Percentiles rank a stretch among this genome's conserved stretches.
Conservation (phyloP, 352 stramenopile species). For the Albugo candida region DNA sequence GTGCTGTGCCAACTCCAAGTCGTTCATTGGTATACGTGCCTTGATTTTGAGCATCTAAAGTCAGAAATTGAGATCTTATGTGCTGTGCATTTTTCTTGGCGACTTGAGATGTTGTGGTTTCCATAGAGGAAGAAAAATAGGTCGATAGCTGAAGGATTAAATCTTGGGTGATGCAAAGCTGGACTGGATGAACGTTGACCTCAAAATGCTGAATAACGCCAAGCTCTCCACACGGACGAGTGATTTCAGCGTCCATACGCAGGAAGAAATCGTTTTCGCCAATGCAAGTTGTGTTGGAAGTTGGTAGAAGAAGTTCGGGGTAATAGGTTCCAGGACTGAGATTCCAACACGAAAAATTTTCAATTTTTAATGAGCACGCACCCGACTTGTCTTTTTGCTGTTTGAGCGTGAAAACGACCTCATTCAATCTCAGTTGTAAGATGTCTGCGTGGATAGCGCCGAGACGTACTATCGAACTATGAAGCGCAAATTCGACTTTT, state of each 20-base stretch:
- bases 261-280: constrained; percentile 49
- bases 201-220: constrained; percentile 68
- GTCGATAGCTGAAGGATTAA: constrained; percentile 43
- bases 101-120: constrained; percentile 1
- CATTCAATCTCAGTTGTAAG: constrained; percentile 19
- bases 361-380: constrained; percentile 30
- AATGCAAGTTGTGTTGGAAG: constrained; percentile 21
- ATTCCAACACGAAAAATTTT: constrained; percentile 39
- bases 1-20: no score
- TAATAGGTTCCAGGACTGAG: constrained; percentile 45
- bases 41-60: no score
- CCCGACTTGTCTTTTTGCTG: constrained; percentile 55
- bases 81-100: no score
- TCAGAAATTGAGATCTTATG: no score
- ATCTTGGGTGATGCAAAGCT: constrained; percentile 67
- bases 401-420: constrained; percentile 37
- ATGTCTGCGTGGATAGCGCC: constrained; percentile 43
- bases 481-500: constrained; percentile 20
- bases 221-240: constrained; percentile 28
- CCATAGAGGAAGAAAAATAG: constrained; percentile 24
- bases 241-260: constrained; percentile 49
- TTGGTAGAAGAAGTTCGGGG: constrained; percentile 36
- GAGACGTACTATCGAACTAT: constrained; percentile 36
- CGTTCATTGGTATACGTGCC: no score
- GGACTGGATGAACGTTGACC: constrained; percentile 68